Base-by-base conservation (phyloP, 2,329 filamentous ascomycete genomes). In the Epichloe coenophiala region DNA sequence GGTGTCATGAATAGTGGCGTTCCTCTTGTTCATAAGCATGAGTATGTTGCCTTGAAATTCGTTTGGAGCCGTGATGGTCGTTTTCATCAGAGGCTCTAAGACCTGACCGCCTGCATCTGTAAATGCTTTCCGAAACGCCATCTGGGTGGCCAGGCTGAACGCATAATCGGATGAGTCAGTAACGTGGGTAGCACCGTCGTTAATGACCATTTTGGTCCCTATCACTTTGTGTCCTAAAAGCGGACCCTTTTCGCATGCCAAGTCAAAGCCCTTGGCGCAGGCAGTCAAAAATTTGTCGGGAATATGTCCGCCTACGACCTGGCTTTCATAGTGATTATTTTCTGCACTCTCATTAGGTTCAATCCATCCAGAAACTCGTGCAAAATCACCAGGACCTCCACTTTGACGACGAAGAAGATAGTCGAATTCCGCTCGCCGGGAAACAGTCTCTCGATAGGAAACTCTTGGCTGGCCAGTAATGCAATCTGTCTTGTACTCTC, bases 31-130 rank as follows among this genome's bases (percentile, higher is more conserved):
- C 72, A 98, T 77, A 47, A 98, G 72, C 61, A 89, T 90, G 51
- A 97, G 87, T 57, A 98, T 86, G 65, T 88, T 90, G 64, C 93
- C 93, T 71, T 98, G 93, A 76, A 97, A 98, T 74, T 98, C 93
- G 62, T 86, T 88, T 45, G 93, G 93, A 1, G 93, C 90, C 35
- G 89, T 95, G 61, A 98, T 89, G 54, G 89, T 90, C 1, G 89
- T 96, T 78, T 96, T 97, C 93, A 98, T 98, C 50, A 98, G 72
- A 5, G 93, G 93, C 70, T 98, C 93, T 37, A 98, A 80, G 9
- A 98, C 83, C 60, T 88, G 80, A 3, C 91, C 90, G 48, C 82
- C 79, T 36, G 84, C 88, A 12, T 86, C 81, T 53, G 77, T 75
- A 72, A 98, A 97, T 17, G 88, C 86, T 71, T 96, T 95, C 59